Base-by-base conservation (phyloP, 2,329 filamentous ascomycete genomes). In the Colletotrichum sp. region DNA sequence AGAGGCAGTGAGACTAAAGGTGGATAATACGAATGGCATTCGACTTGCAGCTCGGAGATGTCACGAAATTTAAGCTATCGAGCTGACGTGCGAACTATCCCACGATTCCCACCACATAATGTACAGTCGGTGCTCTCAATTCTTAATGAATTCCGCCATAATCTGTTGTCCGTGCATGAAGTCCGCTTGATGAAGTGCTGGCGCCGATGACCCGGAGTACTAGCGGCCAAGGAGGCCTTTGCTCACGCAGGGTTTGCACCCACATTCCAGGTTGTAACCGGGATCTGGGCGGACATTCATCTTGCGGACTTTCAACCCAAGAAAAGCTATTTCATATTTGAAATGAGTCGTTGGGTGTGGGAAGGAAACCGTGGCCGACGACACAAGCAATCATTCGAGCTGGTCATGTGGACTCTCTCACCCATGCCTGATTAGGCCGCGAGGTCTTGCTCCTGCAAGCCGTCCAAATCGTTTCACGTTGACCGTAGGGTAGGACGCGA, bases 41-140 rank as follows among this genome's bases (percentile, higher is more conserved):
- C 4, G 6, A 1, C 1, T 26, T 59, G 2, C 4, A 10, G 0
- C 1, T 9, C 12, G 3, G 21, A 59, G 24, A 59, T 59, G 21
- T 9, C 15, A 59, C 8, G 2, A 10, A 0, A 59, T 59, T 28
- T 28, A 28, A 59, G 13, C 1, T 3, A 26, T 18, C 1, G 55
- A 59, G 8, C 12, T 0, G 8, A 28, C 15, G 4, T 18, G 1
- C 55, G 4, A 16, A 59, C 0, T 59, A 59, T 59, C 13, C 1
- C 12, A 10, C 5, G 1, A 21, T 21, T 57, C 12, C 13, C 13
- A 21, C 6, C 12, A 24, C 55, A 28, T 10, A 1, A 1, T 10
- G 1, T 59, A 24, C 7, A 59, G 2, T 10, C 55, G 13, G 0
- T 28, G 24, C 7, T 59, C 2, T 12, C 24, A 18, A n/a, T n/a